These are phyloP conservation scores for Kwoniella botswanensis DNA, from an alignment of 768 basidiomycete species.

Conservation along the genomic window DNA sequence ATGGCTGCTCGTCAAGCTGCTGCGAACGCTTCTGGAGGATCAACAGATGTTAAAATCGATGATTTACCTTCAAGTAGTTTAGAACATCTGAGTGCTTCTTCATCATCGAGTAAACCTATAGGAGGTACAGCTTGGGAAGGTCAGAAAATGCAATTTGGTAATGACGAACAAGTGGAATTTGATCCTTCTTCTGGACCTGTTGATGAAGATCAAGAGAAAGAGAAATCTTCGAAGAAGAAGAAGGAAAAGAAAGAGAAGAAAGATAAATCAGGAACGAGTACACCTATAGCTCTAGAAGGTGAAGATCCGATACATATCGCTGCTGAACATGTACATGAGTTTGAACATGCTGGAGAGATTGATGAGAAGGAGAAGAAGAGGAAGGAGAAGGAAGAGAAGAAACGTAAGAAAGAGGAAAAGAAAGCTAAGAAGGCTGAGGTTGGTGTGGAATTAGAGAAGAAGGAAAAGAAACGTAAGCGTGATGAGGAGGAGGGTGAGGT, in stretches of 20 bases:
- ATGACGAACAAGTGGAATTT: slow-evolving; percentile 39
- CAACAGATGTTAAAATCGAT: slow-evolving; percentile 20
- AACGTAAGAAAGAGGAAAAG: slow-evolving; percentile 32
- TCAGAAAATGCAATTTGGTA: slow-evolving; percentile 28
- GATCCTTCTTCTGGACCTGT: slow-evolving; percentile 18
- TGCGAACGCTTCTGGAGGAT: neutral
- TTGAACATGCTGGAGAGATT: slow-evolving; percentile 21
- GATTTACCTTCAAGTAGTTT: slow-evolving; percentile 30
- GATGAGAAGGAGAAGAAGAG: slow-evolving; percentile 28
- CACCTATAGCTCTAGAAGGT: neutral
- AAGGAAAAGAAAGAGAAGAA: slow-evolving; percentile 30
- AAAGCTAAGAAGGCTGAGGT: slow-evolving; percentile 24
- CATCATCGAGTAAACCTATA: slow-evolving; percentile 21
- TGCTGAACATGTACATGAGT: slow-evolving; percentile 13
- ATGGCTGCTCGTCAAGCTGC: slow-evolving; percentile 46
- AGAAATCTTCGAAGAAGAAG: slow-evolving; percentile 21
- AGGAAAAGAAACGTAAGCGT: slow-evolving; percentile 19
- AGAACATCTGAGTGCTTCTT: slow-evolving; percentile 23
- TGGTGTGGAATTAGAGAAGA: neutral
- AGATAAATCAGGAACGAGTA: neutral
- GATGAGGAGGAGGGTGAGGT: slow-evolving; percentile 14
- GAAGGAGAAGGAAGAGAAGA: slow-evolving; percentile 52
- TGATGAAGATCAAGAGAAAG: slow-evolving; percentile 35
- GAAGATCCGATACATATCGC: slow-evolving; percentile 21
- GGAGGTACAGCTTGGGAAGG: slow-evolving; percentile 45